Conservation (phyloP, 352 stramenopile genomes). For the Elongisporangium anandrum region DNA sequence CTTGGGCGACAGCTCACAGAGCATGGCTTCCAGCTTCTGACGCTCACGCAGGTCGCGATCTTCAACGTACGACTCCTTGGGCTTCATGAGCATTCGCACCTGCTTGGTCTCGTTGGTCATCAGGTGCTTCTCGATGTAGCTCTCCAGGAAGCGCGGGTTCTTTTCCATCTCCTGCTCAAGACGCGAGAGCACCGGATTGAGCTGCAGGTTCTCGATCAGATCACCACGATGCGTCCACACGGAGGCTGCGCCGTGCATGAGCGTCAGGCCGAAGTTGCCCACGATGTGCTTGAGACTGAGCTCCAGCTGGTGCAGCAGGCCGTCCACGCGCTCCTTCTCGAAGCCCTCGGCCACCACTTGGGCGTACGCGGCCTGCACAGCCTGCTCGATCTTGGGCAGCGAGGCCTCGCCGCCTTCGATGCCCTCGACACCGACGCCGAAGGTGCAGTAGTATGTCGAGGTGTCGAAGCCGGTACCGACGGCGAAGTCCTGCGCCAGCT, state of each 20-base stretch:
- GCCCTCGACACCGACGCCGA: conserved; percentile 76
- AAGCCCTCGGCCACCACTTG: conserved; percentile 67
- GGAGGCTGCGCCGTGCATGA: conserved; percentile 70
- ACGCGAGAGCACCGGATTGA: conserved; percentile 62
- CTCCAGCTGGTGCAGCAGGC: conserved; percentile 76
- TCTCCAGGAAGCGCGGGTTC: conserved; percentile 65
- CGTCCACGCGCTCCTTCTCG: conserved; percentile 64
- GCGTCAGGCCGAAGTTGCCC: conserved; percentile 74
- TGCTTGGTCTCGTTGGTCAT: conserved; percentile 43
- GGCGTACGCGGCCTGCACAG: conserved; percentile 43
- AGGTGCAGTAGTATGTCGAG: conserved; percentile 71
- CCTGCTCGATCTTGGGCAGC: conserved; percentile 57
- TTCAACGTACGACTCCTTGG: conserved; percentile 51
- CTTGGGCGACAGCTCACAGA: conserved; percentile 37
- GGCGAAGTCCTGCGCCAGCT: conserved; percentile 73
- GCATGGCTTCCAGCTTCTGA: conserved; percentile 37
- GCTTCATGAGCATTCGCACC: conserved; percentile 74
- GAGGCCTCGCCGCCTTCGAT: conserved; percentile 36
- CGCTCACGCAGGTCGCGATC: conserved; percentile 46
- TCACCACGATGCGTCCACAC: conserved; percentile 71
- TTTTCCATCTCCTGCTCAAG: conserved; percentile 55
- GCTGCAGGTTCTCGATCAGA: conserved; percentile 52
- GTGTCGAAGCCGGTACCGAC: conserved; percentile 78
- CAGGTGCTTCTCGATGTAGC: conserved; percentile 49
- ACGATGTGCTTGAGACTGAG: conserved; percentile 82